phyloP scores from a whole-genome alignment of 805 yeast genomes.

The Wickerhamiella azymoides region DNA sequence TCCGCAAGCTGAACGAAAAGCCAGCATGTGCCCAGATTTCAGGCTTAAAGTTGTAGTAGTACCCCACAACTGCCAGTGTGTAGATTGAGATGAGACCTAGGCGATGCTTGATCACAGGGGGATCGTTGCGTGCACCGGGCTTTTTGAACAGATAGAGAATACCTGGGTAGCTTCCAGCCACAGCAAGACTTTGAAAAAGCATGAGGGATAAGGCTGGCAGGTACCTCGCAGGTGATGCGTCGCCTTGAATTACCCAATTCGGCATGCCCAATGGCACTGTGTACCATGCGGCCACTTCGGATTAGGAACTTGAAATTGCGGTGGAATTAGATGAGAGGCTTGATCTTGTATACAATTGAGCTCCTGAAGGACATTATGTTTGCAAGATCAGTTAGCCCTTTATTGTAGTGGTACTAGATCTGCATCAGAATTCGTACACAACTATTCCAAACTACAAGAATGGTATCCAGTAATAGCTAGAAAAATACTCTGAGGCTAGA shows the following conservation, averaged over 20 bases:
- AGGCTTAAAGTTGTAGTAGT: neutral
- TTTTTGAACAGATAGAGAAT: neutral
- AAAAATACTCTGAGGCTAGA: too few species aligned
- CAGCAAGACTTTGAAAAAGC: neutral
- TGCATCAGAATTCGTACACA: too few species aligned
- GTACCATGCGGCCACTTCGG: too few species aligned
- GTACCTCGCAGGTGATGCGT: neutral
- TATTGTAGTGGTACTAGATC: too few species aligned
- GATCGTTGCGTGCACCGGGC: neutral
- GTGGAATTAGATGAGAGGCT: too few species aligned
- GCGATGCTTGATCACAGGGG: constrained; percentile 1
- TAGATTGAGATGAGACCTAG: constrained; percentile 2
- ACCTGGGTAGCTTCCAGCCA: constrained; percentile 1
- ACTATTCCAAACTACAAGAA: too few species aligned
- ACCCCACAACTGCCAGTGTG: neutral
- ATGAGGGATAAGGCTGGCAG: neutral
- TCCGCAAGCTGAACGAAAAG: neutral
- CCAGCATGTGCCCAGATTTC: neutral
- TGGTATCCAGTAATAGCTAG: too few species aligned
- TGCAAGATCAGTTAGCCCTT: too few species aligned
- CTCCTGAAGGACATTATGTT: too few species aligned
- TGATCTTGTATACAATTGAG: too few species aligned
- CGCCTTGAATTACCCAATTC: neutral
- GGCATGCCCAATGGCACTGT: too few species aligned
- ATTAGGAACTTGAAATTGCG: too few species aligned